Evolutionary conservation across 805 yeast genomes (phyloP).

Genomic region (Barnettozyma vustinii): DNA sequence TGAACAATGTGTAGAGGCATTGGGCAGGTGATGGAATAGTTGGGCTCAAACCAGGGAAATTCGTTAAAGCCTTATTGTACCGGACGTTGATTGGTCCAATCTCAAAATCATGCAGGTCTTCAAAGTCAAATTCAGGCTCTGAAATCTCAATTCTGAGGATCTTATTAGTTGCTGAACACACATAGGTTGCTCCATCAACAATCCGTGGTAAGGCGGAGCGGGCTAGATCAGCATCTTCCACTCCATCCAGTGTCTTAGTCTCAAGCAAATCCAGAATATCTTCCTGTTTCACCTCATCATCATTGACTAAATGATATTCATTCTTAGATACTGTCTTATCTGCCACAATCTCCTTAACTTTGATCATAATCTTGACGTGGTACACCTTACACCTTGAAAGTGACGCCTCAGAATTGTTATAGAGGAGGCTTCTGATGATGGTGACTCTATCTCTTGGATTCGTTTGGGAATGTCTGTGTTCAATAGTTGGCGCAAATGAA

Average conservation of each 20-base stretch:
- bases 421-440: conserved; percentile 24
- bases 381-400: conserved; percentile 22
- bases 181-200: conserved; percentile 42
- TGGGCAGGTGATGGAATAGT: conserved; percentile 46
- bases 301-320: conserved; percentile 26
- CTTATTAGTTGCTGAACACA: conserved; percentile 40
- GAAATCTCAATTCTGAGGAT: conserved; percentile 50
- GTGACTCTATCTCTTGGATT: conserved; percentile 20
- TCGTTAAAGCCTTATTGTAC: conserved; percentile 33
- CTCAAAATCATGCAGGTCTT: conserved; percentile 44
- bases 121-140: conserved; percentile 42
- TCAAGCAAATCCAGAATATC: conserved; percentile 28
- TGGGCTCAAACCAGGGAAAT: conserved; percentile 23
- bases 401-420: conserved; percentile 25
- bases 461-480: conserved; percentile 11
- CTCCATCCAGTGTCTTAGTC: conserved; percentile 14
- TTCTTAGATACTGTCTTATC: conserved; percentile 23
- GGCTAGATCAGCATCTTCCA: conserved; percentile 10
- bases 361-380: conserved; percentile 32
- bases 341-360: conserved; percentile 20
- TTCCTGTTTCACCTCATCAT: conserved; percentile 18
- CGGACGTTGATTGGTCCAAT: conserved; percentile 46
- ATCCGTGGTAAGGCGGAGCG: conserved; percentile 29
- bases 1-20: conserved; percentile 56
- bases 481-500: conserved; percentile 23